Conservation (phyloP, 2,329 filamentous ascomycete species). For the Alternaria consortialis region DNA sequence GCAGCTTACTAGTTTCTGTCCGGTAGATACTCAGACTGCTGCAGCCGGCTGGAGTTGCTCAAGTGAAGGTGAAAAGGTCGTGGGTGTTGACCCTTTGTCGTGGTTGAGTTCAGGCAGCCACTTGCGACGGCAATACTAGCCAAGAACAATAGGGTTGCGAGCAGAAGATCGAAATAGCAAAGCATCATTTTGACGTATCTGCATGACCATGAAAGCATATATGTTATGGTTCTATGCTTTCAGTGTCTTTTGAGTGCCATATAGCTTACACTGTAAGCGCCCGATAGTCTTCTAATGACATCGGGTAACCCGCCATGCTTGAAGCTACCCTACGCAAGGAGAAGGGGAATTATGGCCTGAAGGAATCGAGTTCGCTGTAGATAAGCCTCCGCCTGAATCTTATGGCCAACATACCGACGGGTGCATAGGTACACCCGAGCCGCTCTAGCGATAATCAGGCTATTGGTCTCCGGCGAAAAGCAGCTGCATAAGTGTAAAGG, state of each 20-base stretch:
- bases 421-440: too few species aligned
- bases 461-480: too few species aligned
- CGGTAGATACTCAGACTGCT: background rate
- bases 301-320: background rate
- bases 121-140: conserved; percentile 11
- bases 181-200: background rate
- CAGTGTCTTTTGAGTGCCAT: background rate
- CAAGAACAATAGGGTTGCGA: conserved; percentile 9
- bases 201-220: background rate
- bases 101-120: conserved; percentile 1
- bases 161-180: background rate
- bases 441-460: too few species aligned
- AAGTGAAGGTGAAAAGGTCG: conserved; percentile 11
- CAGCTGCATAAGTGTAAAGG: too few species aligned
- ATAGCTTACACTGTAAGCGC: background rate
- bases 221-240: background rate
- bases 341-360: background rate
- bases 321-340: background rate
- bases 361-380: background rate
- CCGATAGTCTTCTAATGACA: background rate
- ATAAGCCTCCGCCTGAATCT: background rate
- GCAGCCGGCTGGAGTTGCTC: conserved; percentile 1
- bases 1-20: background rate
- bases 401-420: background rate
- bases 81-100: background rate